phyloP scores from a whole-genome alignment of 2,329 filamentous ascomycete species.

The Hypoxylon sp. region DNA sequence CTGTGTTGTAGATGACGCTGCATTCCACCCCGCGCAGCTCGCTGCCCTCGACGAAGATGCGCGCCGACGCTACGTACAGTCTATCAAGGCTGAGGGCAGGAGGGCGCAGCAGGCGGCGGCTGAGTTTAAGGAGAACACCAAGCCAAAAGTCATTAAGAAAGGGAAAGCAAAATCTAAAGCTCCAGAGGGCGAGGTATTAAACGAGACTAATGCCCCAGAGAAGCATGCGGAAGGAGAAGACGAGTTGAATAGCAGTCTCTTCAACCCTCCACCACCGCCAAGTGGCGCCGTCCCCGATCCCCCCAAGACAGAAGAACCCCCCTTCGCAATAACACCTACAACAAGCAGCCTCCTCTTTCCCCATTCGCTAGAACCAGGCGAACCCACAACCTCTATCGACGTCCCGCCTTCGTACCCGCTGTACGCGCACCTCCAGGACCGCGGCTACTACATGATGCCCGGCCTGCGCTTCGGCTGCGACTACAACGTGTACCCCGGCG shows the following conservation, averaged over 20 bases:
- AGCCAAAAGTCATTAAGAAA: slow-evolving; percentile 25
- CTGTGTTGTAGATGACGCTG: slow-evolving; percentile 84
- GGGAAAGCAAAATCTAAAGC: slow-evolving; percentile 34
- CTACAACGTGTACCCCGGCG: slow-evolving; percentile 95
- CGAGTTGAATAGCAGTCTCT: slow-evolving; percentile 39
- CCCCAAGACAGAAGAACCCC: slow-evolving; percentile 27
- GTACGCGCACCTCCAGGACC: slow-evolving; percentile 83
- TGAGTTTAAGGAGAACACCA: slow-evolving; percentile 43
- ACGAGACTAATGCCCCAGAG: slow-evolving; percentile 22
- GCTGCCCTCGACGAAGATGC: slow-evolving; percentile 70
- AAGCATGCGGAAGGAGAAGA: slow-evolving; percentile 25
- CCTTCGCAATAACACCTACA: slow-evolving; percentile 56
- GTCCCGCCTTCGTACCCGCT: slow-evolving; percentile 76
- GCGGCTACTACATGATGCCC: slow-evolving; percentile 89
- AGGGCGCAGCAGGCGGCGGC: slow-evolving; percentile 52
- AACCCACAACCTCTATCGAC: slow-evolving; percentile 38
- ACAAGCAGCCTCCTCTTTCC: slow-evolving; percentile 53
- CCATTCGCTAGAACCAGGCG: slow-evolving; percentile 2
- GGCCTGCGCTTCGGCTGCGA: slow-evolving; percentile 94
- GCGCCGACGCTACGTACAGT: slow-evolving; percentile 74
- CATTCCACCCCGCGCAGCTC: slow-evolving; percentile 77
- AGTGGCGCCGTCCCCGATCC: slow-evolving; percentile 12
- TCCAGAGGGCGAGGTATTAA: slow-evolving; percentile 15
- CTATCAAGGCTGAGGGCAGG: slow-evolving; percentile 62
- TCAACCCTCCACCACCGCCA: slow-evolving; percentile 36